Evolutionary conservation across 1,139 yeast species (phyloP).

Genomic region (Debaryomycetaceae sp.): DNA sequence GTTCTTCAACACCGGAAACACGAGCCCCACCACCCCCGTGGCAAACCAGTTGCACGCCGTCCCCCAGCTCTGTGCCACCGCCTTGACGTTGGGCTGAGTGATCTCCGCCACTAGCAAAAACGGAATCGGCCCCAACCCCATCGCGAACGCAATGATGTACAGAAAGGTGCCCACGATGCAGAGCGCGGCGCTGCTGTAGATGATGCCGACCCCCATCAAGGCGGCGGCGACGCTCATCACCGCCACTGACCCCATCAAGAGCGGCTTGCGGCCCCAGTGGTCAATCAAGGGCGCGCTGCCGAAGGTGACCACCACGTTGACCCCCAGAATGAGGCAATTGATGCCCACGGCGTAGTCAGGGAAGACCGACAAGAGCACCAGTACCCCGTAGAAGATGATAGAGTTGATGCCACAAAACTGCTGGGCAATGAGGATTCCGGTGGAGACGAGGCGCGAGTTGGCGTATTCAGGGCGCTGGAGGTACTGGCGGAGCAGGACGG

Average conservation of each 20-base stretch:
- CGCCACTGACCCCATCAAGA: conserved; percentile 58
- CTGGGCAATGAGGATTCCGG: conserved; percentile 78
- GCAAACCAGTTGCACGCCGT: conserved; percentile 89
- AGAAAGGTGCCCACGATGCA: conserved; percentile 65
- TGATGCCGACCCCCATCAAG: conserved; percentile 64
- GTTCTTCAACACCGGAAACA: conserved; percentile 70
- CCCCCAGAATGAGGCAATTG: conserved; percentile 68
- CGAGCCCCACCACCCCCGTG: conserved; percentile 74
- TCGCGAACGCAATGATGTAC: conserved; percentile 80
- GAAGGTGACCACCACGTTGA: conserved; percentile 71
- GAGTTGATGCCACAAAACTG: conserved; percentile 93
- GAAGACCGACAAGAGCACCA: conserved; percentile 63
- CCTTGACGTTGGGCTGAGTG: conserved; percentile 74
- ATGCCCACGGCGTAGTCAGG: conserved; percentile 68
- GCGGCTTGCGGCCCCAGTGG: conserved; percentile 68
- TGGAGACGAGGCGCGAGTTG: conserved; percentile 61
- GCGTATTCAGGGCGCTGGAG: conserved; percentile 46
- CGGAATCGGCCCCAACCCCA: conserved; percentile 94
- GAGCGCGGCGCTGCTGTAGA: conserved; percentile 41
- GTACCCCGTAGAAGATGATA: conserved; percentile 87
- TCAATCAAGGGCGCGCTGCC: conserved; percentile 72
- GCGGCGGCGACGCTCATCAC: conserved; percentile 69
- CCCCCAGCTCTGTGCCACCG: conserved; percentile 89
- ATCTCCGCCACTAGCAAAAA: conserved; percentile 86
- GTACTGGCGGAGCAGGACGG: conserved; percentile 38